Conservation (phyloP, 2,329 filamentous ascomycete genomes). For the Trichoderma aggressivum region DNA sequence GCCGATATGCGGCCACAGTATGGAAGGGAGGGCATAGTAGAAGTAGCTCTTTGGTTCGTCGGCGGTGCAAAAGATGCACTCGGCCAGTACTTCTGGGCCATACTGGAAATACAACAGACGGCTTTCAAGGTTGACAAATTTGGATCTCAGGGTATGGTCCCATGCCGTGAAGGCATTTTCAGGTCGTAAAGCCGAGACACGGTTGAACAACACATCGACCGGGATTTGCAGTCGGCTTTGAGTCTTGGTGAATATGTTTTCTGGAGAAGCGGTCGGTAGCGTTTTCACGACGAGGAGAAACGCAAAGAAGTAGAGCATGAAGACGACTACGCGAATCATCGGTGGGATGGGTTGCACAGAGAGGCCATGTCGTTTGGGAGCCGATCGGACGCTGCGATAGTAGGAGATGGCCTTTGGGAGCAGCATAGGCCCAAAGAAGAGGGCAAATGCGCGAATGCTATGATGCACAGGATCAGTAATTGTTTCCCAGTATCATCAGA, state of each 20-base stretch:
- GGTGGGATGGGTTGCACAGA: slow-evolving; percentile 54
- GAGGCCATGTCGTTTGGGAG: slow-evolving; percentile 42
- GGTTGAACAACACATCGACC: slow-evolving; percentile 78
- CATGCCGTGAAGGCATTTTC: slow-evolving; percentile 44
- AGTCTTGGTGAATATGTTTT: slow-evolving; percentile 78
- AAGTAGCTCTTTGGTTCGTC: slow-evolving; percentile 70
- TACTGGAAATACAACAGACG: slow-evolving; percentile 79
- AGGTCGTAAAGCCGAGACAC: slow-evolving; percentile 59
- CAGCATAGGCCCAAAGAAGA: slow-evolving; percentile 69
- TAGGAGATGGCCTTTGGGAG: slow-evolving; percentile 63
- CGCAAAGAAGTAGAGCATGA: slow-evolving; percentile 53
- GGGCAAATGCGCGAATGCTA: slow-evolving; percentile 53
- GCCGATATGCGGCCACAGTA: slow-evolving; percentile 73
- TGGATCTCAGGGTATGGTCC: slow-evolving; percentile 64
- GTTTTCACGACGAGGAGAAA: slow-evolving; percentile 53
- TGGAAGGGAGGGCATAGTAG: slow-evolving; percentile 71
- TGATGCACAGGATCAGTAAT: neutral
- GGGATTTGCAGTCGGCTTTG: slow-evolving; percentile 80
- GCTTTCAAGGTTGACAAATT: slow-evolving; percentile 68
- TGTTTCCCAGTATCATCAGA: neutral
- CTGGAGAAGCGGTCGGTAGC: slow-evolving; percentile 64
- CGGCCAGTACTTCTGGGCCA: slow-evolving; percentile 68
- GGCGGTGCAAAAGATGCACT: slow-evolving; percentile 79
- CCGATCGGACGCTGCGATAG: slow-evolving; percentile 55
- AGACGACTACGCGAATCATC: slow-evolving; percentile 54